Evolutionary conservation across 139 green algal species (phyloP).

Genomic region (Coelastrella sp.): DNA sequence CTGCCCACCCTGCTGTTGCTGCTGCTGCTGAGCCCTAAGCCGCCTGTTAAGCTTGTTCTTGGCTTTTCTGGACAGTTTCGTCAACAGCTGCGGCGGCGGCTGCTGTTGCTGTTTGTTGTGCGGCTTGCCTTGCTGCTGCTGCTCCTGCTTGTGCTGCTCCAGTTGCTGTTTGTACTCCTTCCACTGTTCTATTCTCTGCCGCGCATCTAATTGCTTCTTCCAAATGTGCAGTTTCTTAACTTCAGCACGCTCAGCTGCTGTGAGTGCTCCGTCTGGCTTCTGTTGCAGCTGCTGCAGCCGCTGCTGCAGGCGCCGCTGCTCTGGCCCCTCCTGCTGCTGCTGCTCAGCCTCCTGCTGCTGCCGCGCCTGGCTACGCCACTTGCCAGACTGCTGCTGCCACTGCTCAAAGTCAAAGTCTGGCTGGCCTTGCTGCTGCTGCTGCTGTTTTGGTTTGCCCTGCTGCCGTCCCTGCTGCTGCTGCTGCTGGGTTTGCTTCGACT

Average conservation of each 20-base stretch:
- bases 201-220: too few relatives aligned
- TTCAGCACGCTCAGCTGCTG: too few relatives aligned
- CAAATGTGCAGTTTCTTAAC: too few relatives aligned
- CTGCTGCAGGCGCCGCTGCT: not conserved
- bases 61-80: too few relatives aligned
- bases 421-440: not conserved
- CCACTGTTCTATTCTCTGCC: too few relatives aligned
- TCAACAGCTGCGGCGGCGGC: not conserved
- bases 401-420: conserved; percentile 7
- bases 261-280: too few relatives aligned
- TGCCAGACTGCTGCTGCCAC: not conserved
- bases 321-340: conserved; percentile 12
- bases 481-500: not conserved
- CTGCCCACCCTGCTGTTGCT: not conserved
- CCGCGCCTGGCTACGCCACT: not conserved
- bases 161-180: too few relatives aligned
- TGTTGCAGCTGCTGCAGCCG: not conserved
- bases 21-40: not conserved
- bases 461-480: not conserved
- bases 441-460: not conserved
- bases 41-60: too few relatives aligned
- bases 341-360: not conserved
- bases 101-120: not conserved
- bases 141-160: too few relatives aligned
- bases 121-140: not conserved